phyloP scores from a whole-genome alignment of 306 rosid species.

The Cucurbita pepo region DNA sequence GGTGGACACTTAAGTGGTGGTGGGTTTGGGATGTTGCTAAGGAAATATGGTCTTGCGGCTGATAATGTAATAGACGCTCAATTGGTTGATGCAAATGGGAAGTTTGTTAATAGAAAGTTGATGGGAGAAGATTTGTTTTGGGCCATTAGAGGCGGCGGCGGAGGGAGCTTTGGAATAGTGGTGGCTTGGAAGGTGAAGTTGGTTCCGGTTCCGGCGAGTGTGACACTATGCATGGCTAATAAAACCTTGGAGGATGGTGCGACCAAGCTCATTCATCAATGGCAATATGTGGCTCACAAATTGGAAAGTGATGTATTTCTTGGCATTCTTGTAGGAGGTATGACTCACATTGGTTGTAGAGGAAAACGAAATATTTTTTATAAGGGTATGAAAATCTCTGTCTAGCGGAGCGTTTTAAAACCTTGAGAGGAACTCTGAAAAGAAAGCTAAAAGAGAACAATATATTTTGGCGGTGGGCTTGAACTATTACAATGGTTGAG shows the following conservation, averaged over 20 bases:
- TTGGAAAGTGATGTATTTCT: slow-evolving; percentile 37
- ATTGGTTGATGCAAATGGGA: background rate
- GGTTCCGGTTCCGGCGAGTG: slow-evolving; percentile 36
- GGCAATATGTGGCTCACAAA: slow-evolving; percentile 45
- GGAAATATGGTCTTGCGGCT: background rate
- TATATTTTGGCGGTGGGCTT: too few relatives aligned
- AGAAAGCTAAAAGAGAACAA: too few relatives aligned
- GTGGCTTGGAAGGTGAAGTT: slow-evolving; percentile 48
- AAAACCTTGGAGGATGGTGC: slow-evolving; percentile 33
- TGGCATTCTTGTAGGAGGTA: background rate
- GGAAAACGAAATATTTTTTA: too few relatives aligned
- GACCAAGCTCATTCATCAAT: slow-evolving; percentile 23
- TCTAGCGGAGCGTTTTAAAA: too few relatives aligned
- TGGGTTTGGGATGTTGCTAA: background rate
- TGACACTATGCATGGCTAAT: slow-evolving; percentile 27
- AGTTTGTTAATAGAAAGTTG: background rate
- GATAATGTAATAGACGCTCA: background rate
- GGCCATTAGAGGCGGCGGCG: background rate
- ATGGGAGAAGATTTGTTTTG: background rate
- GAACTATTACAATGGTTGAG: too few relatives aligned
- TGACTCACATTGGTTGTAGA: background rate
- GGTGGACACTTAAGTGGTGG: slow-evolving; percentile 36
- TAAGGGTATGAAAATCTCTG: too few relatives aligned
- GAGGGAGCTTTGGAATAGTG: slow-evolving; percentile 34
- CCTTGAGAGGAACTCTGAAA: too few relatives aligned